Percentiles rank a stretch among this genome's conserved stretches.
Conservation (phyloP, 2,329 filamentous ascomycete genomes). For the Neonectria sp. region DNA sequence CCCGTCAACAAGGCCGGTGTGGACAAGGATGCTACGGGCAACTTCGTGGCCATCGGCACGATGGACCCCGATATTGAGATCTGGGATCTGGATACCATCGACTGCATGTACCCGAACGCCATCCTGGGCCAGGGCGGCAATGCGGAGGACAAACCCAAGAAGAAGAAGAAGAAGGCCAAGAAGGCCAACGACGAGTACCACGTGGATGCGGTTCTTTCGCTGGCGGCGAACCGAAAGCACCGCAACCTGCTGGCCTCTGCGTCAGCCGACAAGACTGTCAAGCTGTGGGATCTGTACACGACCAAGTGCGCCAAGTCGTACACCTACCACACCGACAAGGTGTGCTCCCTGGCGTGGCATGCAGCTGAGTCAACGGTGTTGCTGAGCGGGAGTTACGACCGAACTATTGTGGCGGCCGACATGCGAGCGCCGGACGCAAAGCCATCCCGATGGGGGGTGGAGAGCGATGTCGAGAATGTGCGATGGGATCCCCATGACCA, state of each 20-base stretch:
- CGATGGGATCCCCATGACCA: slow-evolving; percentile 94
- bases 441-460: slow-evolving; percentile 89
- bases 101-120: slow-evolving; percentile 98
- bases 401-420: slow-evolving; percentile 93
- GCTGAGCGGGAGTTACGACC: slow-evolving; percentile 94
- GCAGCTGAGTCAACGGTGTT: slow-evolving; percentile 88
- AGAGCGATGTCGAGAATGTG: slow-evolving; percentile 94
- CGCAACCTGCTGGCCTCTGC: slow-evolving; percentile 94
- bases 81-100: slow-evolving; percentile 96
- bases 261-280: slow-evolving; percentile 96
- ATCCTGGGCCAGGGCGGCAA: slow-evolving; percentile 85
- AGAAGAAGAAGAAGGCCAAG: slow-evolving; percentile 89
- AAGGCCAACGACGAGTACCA: slow-evolving; percentile 94
- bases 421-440: slow-evolving; percentile 93
- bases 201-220: slow-evolving; percentile 91
- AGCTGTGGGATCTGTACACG: slow-evolving; percentile 97
- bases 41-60: slow-evolving; percentile 95
- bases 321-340: slow-evolving; percentile 96
- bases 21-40: slow-evolving; percentile 79
- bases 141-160: slow-evolving; percentile 70
- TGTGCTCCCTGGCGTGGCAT: slow-evolving; percentile 97
- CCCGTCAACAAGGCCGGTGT: slow-evolving; percentile 81
- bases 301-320: slow-evolving; percentile 96
- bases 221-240: slow-evolving; percentile 94
- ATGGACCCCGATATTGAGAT: slow-evolving; percentile 99